phyloP scores from a whole-genome alignment of 495 filamentous ascomycete species.

The Bathelium albidoporum region DNA sequence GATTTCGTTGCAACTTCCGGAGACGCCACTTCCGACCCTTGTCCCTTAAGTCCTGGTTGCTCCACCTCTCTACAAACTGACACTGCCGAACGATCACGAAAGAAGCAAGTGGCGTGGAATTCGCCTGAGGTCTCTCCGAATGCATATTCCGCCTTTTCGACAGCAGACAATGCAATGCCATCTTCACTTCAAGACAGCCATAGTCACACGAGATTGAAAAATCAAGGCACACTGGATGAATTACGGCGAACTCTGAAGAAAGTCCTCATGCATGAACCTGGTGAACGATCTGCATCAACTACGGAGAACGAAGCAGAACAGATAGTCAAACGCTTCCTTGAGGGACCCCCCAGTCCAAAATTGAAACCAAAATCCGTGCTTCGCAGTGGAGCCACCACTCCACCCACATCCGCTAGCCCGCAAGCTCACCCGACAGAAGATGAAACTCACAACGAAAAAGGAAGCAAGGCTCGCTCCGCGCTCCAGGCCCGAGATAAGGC shows the following conservation, averaged over 20 bases:
- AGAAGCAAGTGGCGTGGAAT: background rate
- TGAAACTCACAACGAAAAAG: background rate
- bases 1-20: too few relatives aligned
- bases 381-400: background rate
- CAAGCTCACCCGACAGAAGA: background rate
- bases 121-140: too few relatives aligned
- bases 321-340: background rate
- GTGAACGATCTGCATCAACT: background rate
- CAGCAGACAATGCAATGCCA: background rate
- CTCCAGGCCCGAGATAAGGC: background rate
- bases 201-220: background rate
- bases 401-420: background rate
- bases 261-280: background rate
- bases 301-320: background rate
- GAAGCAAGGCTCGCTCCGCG: background rate
- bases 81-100: background rate
- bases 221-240: background rate
- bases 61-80: background rate
- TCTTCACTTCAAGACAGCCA: background rate
- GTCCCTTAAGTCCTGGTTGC: background rate
- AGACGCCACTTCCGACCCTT: background rate
- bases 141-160: background rate
- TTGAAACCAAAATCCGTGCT: background rate
- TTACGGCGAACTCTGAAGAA: background rate
- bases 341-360: background rate